These are phyloP conservation scores for Teratosphaeriaceae sp. DNA, from an alignment of 2,329 filamentous ascomycete genomes.

Conservation along the genomic window DNA sequence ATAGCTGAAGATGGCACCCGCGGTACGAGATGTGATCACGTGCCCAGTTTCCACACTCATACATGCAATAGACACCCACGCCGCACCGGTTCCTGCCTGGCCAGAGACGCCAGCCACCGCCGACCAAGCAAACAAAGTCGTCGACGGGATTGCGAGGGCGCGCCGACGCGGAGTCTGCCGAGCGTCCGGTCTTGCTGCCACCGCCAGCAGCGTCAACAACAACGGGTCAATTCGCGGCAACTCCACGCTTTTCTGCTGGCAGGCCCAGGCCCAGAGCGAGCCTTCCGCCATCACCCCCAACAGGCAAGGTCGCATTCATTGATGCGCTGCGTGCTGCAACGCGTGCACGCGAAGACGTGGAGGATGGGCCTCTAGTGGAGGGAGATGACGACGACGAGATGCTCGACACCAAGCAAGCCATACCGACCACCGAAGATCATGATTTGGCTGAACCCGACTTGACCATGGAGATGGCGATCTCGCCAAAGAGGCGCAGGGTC, in stretches of 20 bases:
- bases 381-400: slow-evolving; percentile 21
- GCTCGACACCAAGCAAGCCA: slow-evolving; percentile 16
- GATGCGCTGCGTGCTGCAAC: slow-evolving; percentile 12
- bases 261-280: slow-evolving; percentile 4
- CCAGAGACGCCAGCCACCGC: slow-evolving; percentile 6
- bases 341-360: slow-evolving; percentile 19
- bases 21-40: not conserved
- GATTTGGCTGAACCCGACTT: not conserved
- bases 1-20: too few species aligned
- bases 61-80: slow-evolving; percentile 18
- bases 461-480: slow-evolving; percentile 16
- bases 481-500: slow-evolving; percentile 25
- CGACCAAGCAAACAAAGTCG: slow-evolving; percentile 13
- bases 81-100: slow-evolving; percentile 22
- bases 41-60: not conserved
- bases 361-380: slow-evolving; percentile 14
- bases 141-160: slow-evolving; percentile 4
- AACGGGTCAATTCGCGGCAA: slow-evolving; percentile 20
- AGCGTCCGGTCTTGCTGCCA: not conserved
- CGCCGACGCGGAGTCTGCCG: slow-evolving; percentile 2
- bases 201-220: slow-evolving; percentile 7
- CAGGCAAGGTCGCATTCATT: slow-evolving; percentile 8
- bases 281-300: slow-evolving; percentile 11
- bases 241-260: slow-evolving; percentile 19
- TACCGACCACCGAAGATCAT: slow-evolving; percentile 13